A percentile compares a stretch with the other conserved stretches of the same genome.
Evolutionary conservation across 441 rosid genomes (phyloP).

Genomic region (Erodium texanum): DNA sequence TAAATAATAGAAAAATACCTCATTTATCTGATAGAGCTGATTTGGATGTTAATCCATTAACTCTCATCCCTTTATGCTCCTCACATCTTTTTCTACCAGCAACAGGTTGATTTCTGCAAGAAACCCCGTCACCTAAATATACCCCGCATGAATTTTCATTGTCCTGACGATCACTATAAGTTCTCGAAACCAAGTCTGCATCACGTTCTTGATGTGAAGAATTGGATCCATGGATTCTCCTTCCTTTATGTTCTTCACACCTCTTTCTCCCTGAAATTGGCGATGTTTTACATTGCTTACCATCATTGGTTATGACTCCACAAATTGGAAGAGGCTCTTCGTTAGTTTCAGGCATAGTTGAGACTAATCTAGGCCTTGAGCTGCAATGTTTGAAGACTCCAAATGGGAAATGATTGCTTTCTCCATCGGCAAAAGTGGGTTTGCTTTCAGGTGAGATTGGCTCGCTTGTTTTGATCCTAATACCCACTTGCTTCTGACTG

Average conservation of each 20-base stretch:
- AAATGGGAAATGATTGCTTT: slow-evolving; percentile 20
- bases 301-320: slow-evolving; percentile 44
- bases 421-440: slow-evolving; percentile 23
- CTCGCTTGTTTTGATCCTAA: slow-evolving; percentile 32
- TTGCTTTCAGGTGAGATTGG: slow-evolving; percentile 20
- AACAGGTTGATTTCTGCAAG: slow-evolving; percentile 28
- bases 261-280: slow-evolving; percentile 50
- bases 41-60: slow-evolving; percentile 13
- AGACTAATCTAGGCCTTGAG: slow-evolving; percentile 45
- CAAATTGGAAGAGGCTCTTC: slow-evolving; percentile 26
- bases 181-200: slow-evolving; percentile 11
- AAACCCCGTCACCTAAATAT: slow-evolving; percentile 28
- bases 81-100: slow-evolving; percentile 37
- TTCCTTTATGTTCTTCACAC: slow-evolving; percentile 60
- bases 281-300: slow-evolving; percentile 34
- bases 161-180: background rate
- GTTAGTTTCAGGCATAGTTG: slow-evolving; percentile 19
- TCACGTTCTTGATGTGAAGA: slow-evolving; percentile 13
- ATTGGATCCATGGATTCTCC: slow-evolving; percentile 19
- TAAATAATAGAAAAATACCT: slow-evolving; percentile 14
- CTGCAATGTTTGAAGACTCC: slow-evolving; percentile 37
- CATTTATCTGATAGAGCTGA: slow-evolving; percentile 11
- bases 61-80: slow-evolving; percentile 40
- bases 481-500: slow-evolving; percentile 34
- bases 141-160: slow-evolving; percentile 27